A percentile compares a stretch with the other conserved stretches of the same genome.
These are phyloP conservation scores for Syzygium aromaticum DNA, from an alignment of 345 rosid species.

Conservation along the genomic window DNA sequence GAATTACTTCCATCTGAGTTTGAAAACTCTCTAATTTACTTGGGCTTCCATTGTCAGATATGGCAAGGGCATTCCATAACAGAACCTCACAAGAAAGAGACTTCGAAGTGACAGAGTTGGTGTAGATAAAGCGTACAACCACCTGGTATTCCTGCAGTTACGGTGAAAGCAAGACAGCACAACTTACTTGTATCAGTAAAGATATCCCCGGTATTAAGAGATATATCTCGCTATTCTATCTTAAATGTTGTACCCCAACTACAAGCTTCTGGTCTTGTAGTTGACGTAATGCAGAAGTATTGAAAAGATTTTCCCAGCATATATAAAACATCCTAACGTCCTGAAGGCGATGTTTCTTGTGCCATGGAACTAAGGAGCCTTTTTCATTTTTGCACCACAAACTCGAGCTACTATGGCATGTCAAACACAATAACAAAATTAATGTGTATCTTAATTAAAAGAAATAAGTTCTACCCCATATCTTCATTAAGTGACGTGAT, in stretches of 20 bases:
- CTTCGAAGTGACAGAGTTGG: conserved; percentile 26
- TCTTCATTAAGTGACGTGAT: background rate
- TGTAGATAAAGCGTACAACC: conserved; percentile 36
- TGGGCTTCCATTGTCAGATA: no score
- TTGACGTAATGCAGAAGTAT: background rate
- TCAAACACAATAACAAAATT: no score
- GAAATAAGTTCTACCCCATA: background rate
- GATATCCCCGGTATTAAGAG: background rate
- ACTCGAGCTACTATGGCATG: background rate
- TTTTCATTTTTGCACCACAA: background rate
- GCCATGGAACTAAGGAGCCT: background rate
- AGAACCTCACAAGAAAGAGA: no score
- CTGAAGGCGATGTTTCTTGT: background rate
- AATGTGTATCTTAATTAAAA: background rate
- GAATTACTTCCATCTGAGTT: no score
- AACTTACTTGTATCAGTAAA: background rate
- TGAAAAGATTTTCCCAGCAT: background rate
- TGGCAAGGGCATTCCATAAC: no score
- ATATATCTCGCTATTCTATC: background rate
- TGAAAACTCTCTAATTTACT: no score
- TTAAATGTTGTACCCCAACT: background rate
- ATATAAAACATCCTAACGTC: background rate
- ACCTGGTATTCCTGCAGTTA: conserved; percentile 15
- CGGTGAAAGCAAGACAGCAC: background rate
- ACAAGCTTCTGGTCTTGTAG: background rate